Percentiles rank a stretch among this genome's conserved stretches.
Evolutionary conservation across 2,329 filamentous ascomycete genomes (phyloP).

Genomic region (Aspergillus carbonarius): DNA sequence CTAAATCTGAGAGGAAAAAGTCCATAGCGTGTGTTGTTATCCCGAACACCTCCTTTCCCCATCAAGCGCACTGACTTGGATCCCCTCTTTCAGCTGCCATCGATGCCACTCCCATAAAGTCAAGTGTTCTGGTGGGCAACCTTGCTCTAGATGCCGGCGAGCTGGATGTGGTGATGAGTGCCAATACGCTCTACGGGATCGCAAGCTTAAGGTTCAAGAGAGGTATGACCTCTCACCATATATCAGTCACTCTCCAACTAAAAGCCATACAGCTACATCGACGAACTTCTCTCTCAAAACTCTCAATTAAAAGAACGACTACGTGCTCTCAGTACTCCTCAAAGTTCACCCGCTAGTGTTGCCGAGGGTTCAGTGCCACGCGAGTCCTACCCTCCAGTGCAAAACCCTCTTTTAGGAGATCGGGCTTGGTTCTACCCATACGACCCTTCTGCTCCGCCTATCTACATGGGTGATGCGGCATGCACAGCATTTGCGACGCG

Average conservation of each 20-base stretch:
- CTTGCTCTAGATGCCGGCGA: slow-evolving; percentile 38
- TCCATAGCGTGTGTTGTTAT: slow-evolving; percentile 13
- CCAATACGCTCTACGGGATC: slow-evolving; percentile 37
- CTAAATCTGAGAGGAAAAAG: slow-evolving; percentile 15
- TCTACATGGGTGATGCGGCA: slow-evolving; percentile 35
- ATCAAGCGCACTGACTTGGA: background rate
- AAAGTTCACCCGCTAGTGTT: background rate
- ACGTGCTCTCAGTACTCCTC: slow-evolving; percentile 5
- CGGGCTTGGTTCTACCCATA: slow-evolving; percentile 31
- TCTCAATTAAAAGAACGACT: slow-evolving; percentile 13
- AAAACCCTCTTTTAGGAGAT: slow-evolving; percentile 26
- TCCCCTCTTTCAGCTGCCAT: slow-evolving; percentile 27
- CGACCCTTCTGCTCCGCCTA: slow-evolving; percentile 24
- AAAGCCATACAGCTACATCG: slow-evolving; percentile 23
- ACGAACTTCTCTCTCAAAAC: slow-evolving; percentile 24
- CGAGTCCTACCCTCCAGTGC: slow-evolving; percentile 8
- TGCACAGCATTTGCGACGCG: slow-evolving; percentile 36
- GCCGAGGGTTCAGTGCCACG: background rate
- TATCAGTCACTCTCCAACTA: background rate
- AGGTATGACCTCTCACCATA: slow-evolving; percentile 8
- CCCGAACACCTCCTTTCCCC: background rate
- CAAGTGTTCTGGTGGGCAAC: slow-evolving; percentile 44
- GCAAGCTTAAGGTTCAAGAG: slow-evolving; percentile 35
- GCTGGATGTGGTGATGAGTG: slow-evolving; percentile 34
- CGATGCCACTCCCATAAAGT: slow-evolving; percentile 46